Evolutionary conservation across 306 rosid genomes (phyloP), one percentile per base, ranked within the genome.

Genomic region (Lathyrus oleraceus): DNA sequence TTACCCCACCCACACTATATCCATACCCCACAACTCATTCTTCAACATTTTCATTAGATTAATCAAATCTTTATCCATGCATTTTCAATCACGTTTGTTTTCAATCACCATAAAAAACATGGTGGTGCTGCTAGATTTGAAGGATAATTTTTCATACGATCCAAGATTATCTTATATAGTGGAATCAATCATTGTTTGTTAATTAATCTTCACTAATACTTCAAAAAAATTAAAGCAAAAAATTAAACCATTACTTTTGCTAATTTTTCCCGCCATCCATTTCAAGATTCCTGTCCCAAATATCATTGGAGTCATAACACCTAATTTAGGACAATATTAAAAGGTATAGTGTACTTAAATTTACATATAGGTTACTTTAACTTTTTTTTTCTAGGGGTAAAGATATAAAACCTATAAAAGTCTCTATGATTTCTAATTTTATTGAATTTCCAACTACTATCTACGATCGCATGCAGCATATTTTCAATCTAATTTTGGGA

Each of bases 121-220:
- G 15, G 10, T 61, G 15, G 10, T 61, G 15, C 16, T 17, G 5
- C 11, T 51, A 8, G 38, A 12, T 5, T 5, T 16, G 69, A 58
- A 73, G 52, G 84, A 42, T 60, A 75, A 74, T 67, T 58, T 47
- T 74, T 74, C 74, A 21, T 79, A 53, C 83, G 86, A 85, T 81
- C 87, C 89, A 51, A 40, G 74, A 28, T 8, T 59, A 74, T 74
- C 44, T n/a, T 25, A 51, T 25, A 51, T 47, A 70, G 84, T 72
- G 78, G 74, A 61, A 78, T 72, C 85, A 82, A 88, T 86, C 83
- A 82, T 84, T 81, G 85, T 75, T 65, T 66, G 78, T 65, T 81
- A 79, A 83, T 75, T 76, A 82, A 77, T 73, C 67, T 79, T 53
- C 45, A 11, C 57, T 58, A 57, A 36, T 52, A 68, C 61, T 72